phyloP scores from a whole-genome alignment of 495 filamentous ascomycete species.

The Penicillium cataractarum region DNA sequence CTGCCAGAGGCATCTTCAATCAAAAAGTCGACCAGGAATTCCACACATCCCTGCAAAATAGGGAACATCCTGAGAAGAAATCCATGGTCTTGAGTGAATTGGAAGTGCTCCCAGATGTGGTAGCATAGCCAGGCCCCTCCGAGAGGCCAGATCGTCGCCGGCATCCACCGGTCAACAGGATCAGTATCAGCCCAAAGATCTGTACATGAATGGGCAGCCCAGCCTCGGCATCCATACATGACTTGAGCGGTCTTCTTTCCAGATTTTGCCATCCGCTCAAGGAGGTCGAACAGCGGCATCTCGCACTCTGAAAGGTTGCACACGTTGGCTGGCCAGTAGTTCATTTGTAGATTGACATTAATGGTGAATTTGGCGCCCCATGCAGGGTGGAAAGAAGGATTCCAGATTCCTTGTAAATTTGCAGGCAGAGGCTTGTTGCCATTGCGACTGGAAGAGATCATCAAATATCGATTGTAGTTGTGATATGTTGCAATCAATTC shows the following conservation, averaged over 20 bases:
- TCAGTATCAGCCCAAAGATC: constrained; percentile 55
- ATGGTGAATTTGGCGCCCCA: constrained; percentile 62
- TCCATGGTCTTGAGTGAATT: constrained; percentile 37
- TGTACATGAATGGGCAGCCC: constrained; percentile 50
- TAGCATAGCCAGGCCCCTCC: constrained; percentile 53
- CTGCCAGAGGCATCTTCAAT: constrained; percentile 40
- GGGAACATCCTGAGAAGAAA: constrained; percentile 41
- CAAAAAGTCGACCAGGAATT: constrained; percentile 52
- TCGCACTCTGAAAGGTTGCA: constrained; percentile 47
- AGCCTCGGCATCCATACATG: constrained; percentile 57
- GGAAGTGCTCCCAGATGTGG: constrained; percentile 52
- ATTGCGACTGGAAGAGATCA: constrained; percentile 50
- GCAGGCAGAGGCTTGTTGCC: constrained; percentile 49
- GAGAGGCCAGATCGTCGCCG: constrained; percentile 51
- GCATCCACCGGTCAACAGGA: constrained; percentile 49
- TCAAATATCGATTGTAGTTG: constrained; percentile 52
- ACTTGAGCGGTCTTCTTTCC: constrained; percentile 41
- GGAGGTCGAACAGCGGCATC: constrained; percentile 43
- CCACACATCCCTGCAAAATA: constrained; percentile 39
- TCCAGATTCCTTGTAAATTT: constrained; percentile 63
- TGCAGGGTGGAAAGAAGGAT: constrained; percentile 48
- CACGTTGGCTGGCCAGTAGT: constrained; percentile 57
- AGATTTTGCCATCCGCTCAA: constrained; percentile 38
- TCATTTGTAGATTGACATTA: constrained; percentile 65
- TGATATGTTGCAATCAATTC: constrained; percentile 47